Base-by-base conservation (phyloP, 345 rosid species). In the Rhodomyrtus tomentosa region DNA sequence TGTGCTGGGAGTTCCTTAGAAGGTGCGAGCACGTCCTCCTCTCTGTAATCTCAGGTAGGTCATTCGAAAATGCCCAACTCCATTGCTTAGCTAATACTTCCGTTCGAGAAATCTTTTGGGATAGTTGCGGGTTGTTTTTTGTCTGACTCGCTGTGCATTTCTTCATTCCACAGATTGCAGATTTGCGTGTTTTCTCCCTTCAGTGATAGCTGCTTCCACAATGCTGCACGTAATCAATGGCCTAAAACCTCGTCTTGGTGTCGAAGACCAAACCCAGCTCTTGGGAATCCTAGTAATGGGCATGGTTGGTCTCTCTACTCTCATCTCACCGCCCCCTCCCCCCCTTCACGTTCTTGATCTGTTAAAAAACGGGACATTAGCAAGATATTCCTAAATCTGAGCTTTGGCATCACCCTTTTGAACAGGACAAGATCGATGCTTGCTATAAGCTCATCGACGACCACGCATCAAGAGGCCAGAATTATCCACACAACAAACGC, bases 181-280 rank as follows among this genome's bases (percentile, higher is more conserved):
- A 88, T 91, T 85, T 55, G 82, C 89, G 90, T 18, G 58, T 56
- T 90, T 87, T 86, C 89, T 88, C 8, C 95, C 98, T 25, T 92
- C 95, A 14, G 92, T 89, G 58, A 86, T 92, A 88, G 96, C 94
- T 48, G 83, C 93, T 49, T 92, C 96, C 36, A 88, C 91, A 86
- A 90, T 90, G 90, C 89, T 92, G 85, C 93, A 92, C 68, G 93
- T 92, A 24, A 84, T 93, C 83, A 83, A 86, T 50, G 81, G 80
- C 50, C 42, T 90, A 27, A 88, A 91, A 50, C 92, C 93, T 32
- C 55, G 87, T 87, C 89, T 90, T 74, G 88, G 82, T 55, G 85
- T 81, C 13, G 92, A 88, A 84, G 91, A 85, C 84, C 84, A 84
- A 81, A 87, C 80, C 88, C 92, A 91, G 83, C 83, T 94, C 8